phyloP scores from a whole-genome alignment of 176 grass and related monocot genomes.

The Thinopyrum elongatum region DNA sequence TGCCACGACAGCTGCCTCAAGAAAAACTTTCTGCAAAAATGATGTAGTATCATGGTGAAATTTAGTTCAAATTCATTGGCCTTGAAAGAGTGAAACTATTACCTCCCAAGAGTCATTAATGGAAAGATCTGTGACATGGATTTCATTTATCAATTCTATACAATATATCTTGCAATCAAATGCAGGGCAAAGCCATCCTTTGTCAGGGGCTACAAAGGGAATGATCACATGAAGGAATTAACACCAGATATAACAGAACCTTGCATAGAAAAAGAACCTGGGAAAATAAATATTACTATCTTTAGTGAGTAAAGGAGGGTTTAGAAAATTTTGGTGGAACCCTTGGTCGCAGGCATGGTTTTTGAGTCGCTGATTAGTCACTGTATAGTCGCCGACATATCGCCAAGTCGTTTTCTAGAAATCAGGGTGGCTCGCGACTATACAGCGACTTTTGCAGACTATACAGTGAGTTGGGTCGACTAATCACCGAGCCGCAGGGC shows the following conservation, averaged over 20 bases:
- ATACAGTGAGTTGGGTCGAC: too few relatives aligned
- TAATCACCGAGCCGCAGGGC: too few relatives aligned
- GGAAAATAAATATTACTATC: slow-evolving; percentile 53
- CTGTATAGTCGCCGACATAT: too few relatives aligned
- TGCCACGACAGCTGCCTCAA: slow-evolving; percentile 50
- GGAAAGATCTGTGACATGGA: slow-evolving; percentile 54
- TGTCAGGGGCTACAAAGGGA: slow-evolving; percentile 56
- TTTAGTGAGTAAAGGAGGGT: slow-evolving; percentile 69
- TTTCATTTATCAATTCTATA: slow-evolving; percentile 72
- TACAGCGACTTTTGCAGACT: too few relatives aligned
- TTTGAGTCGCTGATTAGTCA: too few relatives aligned
- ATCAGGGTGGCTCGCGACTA: too few relatives aligned
- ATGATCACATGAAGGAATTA: slow-evolving; percentile 33
- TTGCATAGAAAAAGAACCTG: slow-evolving; percentile 14
- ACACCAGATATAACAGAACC: background rate
- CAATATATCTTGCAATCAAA: slow-evolving; percentile 91
- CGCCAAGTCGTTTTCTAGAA: too few relatives aligned
- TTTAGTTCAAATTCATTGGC: background rate
- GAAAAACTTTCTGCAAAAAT: slow-evolving; percentile 81
- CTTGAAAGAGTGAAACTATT: slow-evolving; percentile 9
- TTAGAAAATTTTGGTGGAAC: slow-evolving; percentile 88
- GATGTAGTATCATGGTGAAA: background rate
- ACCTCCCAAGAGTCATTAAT: slow-evolving; percentile 79
- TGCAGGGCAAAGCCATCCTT: slow-evolving; percentile 90
- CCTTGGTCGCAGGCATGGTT: slow-evolving; percentile 59